Evolutionary conservation across 805 yeast species (phyloP), one percentile per base, ranked within the genome.

Genomic region (Metschnikowia drakensbergensis): DNA sequence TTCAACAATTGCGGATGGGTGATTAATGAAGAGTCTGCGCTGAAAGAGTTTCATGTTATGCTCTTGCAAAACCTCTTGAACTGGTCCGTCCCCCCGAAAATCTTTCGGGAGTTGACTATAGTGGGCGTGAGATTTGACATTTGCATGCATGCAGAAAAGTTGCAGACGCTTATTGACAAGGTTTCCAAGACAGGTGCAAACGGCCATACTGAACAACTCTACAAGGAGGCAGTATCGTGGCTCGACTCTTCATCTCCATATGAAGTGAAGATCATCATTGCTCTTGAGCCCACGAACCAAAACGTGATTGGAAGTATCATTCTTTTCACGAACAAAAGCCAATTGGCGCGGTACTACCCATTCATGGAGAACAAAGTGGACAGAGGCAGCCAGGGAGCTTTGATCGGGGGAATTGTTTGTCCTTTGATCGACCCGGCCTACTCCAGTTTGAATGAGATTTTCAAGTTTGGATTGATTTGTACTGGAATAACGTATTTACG

Each of bases 91-190:
- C 77, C 83, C 2, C 72, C 76, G 49, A 78, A 78, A 54, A 71
- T 81, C 5, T 77, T 80, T 37, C 64, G 76, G 44, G 82, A 78
- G 52, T 67, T 81, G 52, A 79, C 76, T 67, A 76, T 79, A 48
- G 79, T 79, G 35, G 83, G 84, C 3, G 76, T 81, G 10, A 64
- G 80, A 52, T 80, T 81, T 61, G 83, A 79, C 55, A 69, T 80
- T n/a, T 75, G 82, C 55, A 67, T 64, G 50, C 69, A 75, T 48
- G 61, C 72, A 9, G 63, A 64, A 3, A 73, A 75, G 52, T 62
- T 80, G 37, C 59, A 72, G 53, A 62, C 65, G n/a, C 59, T 79
- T n/a, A 63, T 78, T 5, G 57, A 63, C 31, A 54, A 62, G 22
- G 54, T 48, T 22, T 51, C 62, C 3, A 55, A 52, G n/a, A 37